A percentile compares a stretch with the other conserved stretches of the same genome.
Evolutionary conservation across 1,284 basidiomycete species (phyloP).

Genomic region (Moesziomyces parantarcticus): DNA sequence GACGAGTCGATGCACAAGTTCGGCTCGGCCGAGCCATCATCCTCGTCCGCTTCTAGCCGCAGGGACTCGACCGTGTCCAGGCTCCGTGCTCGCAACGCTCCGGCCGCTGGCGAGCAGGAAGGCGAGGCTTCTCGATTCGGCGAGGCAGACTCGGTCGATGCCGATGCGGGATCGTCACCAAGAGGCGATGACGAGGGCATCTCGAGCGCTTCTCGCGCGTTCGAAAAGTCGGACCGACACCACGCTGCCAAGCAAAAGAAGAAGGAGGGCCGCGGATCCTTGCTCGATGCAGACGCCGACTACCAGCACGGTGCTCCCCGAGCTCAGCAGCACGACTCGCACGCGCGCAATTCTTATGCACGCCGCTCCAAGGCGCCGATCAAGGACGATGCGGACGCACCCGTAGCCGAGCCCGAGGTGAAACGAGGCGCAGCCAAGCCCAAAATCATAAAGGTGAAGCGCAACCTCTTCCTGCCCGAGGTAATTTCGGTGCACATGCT

Average conservation of each 20-base stretch:
- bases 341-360: not conserved
- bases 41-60: slow-evolving; percentile 9
- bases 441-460: slow-evolving; percentile 20
- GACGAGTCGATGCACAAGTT: slow-evolving; percentile 37
- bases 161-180: not conserved
- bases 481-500: slow-evolving; percentile 58
- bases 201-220: not conserved
- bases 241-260: slow-evolving; percentile 45
- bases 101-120: not conserved
- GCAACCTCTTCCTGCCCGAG: slow-evolving; percentile 52
- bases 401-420: slow-evolving; percentile 1
- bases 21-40: slow-evolving; percentile 3
- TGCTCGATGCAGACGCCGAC: slow-evolving; percentile 10
- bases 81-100: slow-evolving; percentile 18
- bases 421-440: slow-evolving; percentile 11
- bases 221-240: slow-evolving; percentile 38
- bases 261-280: slow-evolving; percentile 42
- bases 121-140: slow-evolving; percentile 9
- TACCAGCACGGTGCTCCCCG: slow-evolving; percentile 5
- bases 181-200: slow-evolving; percentile 17
- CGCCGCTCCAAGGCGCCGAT: not conserved
- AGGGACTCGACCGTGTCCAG: slow-evolving; percentile 20
- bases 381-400: not conserved
- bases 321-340: not conserved
- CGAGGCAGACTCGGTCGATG: slow-evolving; percentile 2